Evolutionary conservation across 2,329 filamentous ascomycete species (phyloP), one percentile per base, ranked within the genome.

Genomic region (Anisogramma anomala): DNA sequence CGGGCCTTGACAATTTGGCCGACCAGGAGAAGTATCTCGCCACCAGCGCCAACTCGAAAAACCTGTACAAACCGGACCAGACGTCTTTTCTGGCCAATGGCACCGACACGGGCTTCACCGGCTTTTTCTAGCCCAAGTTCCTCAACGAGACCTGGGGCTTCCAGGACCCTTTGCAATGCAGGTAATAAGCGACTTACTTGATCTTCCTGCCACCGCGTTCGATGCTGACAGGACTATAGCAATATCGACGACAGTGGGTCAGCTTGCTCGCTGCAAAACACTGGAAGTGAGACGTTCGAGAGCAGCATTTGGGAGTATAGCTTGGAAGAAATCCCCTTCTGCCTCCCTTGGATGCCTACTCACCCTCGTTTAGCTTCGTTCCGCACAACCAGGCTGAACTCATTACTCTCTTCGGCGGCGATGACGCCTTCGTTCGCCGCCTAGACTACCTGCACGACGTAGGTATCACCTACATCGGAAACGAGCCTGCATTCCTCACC

Each of bases 221-320:
- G n/a, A n/a, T n/a, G n/a, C n/a, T n/a, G n/a, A n/a, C n/a, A n/a
- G n/a, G n/a, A n/a, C n/a, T n/a, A n/a, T n/a, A n/a, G 65, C 50
- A 66, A 66, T 31, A 58, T 66, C 14, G 68, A 81, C 38, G 63
- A 64, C 9, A 64, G 62, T 27, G 77, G 71, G 1, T 64, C 67
- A 33, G 37, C 44, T 14, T 84, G 81, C 57, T 72, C 68, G 3
- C 68, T 79, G 1, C 64, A 81, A 31, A 66, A 73, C 45, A 71
- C 66, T 2, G 78, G 72, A 0, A 67, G 71, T 6, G 82, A 86
- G 57, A 85, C 81, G 0, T 86, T 82, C 49, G 82, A 87, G 55
- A 77, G 74, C 32, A 79, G 73, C 45, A 64, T 74, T 1, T 87
- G 82, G 82, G 72, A 84, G 41, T 86, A 86, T 53, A 74, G 74